Evolutionary conservation across 352 stramenopile species (phyloP), one percentile per base, ranked within the genome.

Genomic region (Globisporangium apiculatum): DNA sequence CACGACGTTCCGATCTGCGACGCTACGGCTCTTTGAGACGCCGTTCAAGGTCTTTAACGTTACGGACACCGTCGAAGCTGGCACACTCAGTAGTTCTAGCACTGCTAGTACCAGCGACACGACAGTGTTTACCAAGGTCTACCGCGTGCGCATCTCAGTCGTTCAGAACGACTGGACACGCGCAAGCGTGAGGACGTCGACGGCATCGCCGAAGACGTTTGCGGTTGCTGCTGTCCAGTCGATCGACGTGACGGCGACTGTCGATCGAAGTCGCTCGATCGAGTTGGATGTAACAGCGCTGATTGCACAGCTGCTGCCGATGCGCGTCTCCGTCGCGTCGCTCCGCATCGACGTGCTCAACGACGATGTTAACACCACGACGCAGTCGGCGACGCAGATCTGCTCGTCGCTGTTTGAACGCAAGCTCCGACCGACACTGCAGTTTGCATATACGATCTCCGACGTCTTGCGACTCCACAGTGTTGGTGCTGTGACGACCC

Each of bases 31-130:
- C 2, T 71, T 83, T 45, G 71, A 87, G 61, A 89, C 74, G 0
- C 76, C 82, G 3, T 92, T 88, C 64, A 79, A 87, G 55, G 68
- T 86, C 18, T 73, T 90, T 49, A 87, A 89, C 37, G 61, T 66
- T 31, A 71, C 70, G 3, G 65, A 73, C 10, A 18, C 58, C 9
- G 46, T 12, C 38, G 45, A 61, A 56, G 55, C 64, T 35, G 50
- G 50, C 8, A 46, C 56, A 31, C 24, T 31, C 24, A 31, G 24
- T 31, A 31, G 24, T 31, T 31, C 24, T 31, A 31, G 24, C 10
- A 54, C 45, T 11, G 31, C 52, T 5, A 60, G 35, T 40, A 60
- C n/a, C 10, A 57, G 35, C 38, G 61, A 67, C 12, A 18, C 62
- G 7, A 31, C 61, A 53, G 35, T 66, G 17, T 86, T 89, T 61